A percentile compares a stretch with the other conserved stretches of the same genome.
Conservation (phyloP, 2,329 filamentous ascomycete species). For the Xylariaceae sp. region DNA sequence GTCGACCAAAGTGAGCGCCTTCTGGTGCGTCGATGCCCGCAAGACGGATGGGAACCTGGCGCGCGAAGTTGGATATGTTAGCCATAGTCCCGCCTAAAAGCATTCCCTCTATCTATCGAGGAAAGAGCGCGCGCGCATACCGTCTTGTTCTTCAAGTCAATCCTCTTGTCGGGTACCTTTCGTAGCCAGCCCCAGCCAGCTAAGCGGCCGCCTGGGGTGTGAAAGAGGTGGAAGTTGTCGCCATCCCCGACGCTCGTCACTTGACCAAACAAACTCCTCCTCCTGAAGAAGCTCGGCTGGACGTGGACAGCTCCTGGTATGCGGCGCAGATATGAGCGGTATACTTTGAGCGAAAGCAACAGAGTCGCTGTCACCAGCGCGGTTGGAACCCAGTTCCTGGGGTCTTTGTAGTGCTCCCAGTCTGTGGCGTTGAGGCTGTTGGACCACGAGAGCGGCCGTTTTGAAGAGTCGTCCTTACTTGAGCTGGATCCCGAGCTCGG, state of each 20-base stretch:
- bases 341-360: constrained; percentile 52
- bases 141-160: constrained; percentile 69
- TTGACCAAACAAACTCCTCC: constrained; percentile 70
- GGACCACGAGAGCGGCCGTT: constrained; percentile 36
- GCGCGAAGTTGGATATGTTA: constrained; percentile 6
- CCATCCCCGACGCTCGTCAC: constrained; percentile 96
- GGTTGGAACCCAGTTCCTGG: constrained; percentile 49
- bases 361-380: constrained; percentile 51
- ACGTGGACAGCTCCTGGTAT: constrained; percentile 75
- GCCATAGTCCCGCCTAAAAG: background rate
- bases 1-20: constrained; percentile 82
- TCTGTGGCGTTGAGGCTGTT: constrained; percentile 43
- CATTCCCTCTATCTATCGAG: background rate
- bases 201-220: constrained; percentile 84
- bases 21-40: constrained; percentile 94
- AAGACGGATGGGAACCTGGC: constrained; percentile 77
- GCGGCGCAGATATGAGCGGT: constrained; percentile 73
- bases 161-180: constrained; percentile 62
- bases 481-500: constrained; percentile 10
- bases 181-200: constrained; percentile 92
- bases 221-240: constrained; percentile 90
- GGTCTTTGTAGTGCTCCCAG: constrained; percentile 51
- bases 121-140: constrained; percentile 44
- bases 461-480: constrained; percentile 29
- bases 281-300: constrained; percentile 67